Evolutionary conservation across 2,329 filamentous ascomycete species (phyloP).

Genomic region (Diplodia seriata): DNA sequence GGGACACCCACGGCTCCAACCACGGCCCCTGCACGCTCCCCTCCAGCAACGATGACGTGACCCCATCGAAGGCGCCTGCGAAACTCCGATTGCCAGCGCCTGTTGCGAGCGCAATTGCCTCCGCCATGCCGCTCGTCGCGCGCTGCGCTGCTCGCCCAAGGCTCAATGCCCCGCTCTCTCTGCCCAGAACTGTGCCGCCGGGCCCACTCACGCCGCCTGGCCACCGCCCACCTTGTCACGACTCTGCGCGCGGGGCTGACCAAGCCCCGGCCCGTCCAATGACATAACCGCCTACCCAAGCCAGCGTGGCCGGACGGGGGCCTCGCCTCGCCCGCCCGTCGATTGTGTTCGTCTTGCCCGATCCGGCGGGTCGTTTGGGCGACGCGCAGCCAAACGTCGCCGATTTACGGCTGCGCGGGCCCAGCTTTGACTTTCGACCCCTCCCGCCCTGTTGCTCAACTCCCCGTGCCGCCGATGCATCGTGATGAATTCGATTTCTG

Average conservation of each 20-base stretch:
- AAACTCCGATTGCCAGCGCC: conserved; percentile 18
- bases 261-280: conserved; percentile 16
- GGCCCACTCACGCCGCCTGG: conserved; percentile 3
- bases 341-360: conserved; percentile 6
- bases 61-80: conserved; percentile 16
- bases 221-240: conserved; percentile 11
- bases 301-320: conserved; percentile 26
- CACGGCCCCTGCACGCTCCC: conserved; percentile 2
- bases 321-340: background rate
- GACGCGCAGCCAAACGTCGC: conserved; percentile 5
- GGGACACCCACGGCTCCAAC: conserved; percentile 19
- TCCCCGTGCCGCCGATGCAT: background rate
- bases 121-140: background rate
- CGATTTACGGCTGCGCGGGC: conserved; percentile 12
- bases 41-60: conserved; percentile 22
- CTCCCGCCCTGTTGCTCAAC: conserved; percentile 17
- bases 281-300: conserved; percentile 20
- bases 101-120: conserved; percentile 3
- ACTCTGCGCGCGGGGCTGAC: conserved; percentile 27
- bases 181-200: background rate
- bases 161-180: background rate
- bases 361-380: conserved; percentile 1
- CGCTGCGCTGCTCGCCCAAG: background rate
- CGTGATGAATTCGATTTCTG: background rate
- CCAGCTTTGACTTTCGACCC: conserved; percentile 3